phyloP scores from a whole-genome alignment of 148 eudicot species.

The Rhododendron henanense region DNA sequence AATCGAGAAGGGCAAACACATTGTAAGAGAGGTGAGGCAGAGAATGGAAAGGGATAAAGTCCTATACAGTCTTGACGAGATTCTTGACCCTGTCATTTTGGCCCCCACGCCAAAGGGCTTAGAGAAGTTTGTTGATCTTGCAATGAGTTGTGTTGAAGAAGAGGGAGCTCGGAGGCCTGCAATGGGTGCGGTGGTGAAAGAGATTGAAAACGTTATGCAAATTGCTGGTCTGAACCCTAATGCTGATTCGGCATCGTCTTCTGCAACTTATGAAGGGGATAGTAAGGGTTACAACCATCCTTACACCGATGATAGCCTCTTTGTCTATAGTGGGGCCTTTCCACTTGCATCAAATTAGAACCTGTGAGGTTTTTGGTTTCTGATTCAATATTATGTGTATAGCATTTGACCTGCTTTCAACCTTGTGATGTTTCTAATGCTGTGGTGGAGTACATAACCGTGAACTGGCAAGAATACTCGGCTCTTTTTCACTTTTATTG shows the following conservation, averaged over 20 bases:
- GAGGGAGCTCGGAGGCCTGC: slow-evolving; percentile 47
- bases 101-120: slow-evolving; percentile 38
- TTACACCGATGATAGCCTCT: slow-evolving; percentile 44
- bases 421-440: background rate
- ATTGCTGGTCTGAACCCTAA: slow-evolving; percentile 60
- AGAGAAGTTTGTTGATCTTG: slow-evolving; percentile 52
- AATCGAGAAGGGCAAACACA: slow-evolving; percentile 56
- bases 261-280: slow-evolving; percentile 39
- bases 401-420: background rate
- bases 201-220: slow-evolving; percentile 57
- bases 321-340: slow-evolving; percentile 26
- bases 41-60: slow-evolving; percentile 41
- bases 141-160: slow-evolving; percentile 72
- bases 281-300: slow-evolving; percentile 34
- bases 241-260: slow-evolving; percentile 49
- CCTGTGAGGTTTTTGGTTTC: slow-evolving; percentile 13
- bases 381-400: background rate
- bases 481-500: background rate
- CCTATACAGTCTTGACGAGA: slow-evolving; percentile 42
- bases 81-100: slow-evolving; percentile 44
- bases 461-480: background rate
- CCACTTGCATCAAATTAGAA: slow-evolving; percentile 18
- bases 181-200: slow-evolving; percentile 74
- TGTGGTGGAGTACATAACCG: background rate
- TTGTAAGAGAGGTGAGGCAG: slow-evolving; percentile 49